phyloP scores from a whole-genome alignment of 208 protist genomes.

The Trypanosoma conorhini region DNA sequence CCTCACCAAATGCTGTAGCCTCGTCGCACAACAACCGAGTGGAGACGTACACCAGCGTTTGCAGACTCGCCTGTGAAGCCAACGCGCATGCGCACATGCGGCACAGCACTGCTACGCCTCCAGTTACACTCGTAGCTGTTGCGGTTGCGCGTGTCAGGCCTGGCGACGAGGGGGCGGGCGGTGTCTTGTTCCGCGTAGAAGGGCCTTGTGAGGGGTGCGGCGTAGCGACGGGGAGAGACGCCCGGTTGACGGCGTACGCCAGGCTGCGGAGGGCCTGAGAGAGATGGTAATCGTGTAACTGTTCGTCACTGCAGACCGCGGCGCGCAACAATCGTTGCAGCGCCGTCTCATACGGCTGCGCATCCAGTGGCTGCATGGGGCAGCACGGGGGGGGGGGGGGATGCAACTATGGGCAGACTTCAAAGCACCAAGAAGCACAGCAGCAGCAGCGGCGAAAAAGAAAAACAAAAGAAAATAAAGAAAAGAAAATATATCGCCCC shows the following conservation, averaged over 20 bases:
- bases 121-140: conserved; percentile 5
- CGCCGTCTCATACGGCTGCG: conserved; percentile 54
- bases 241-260: conserved; percentile 41
- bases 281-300: conserved; percentile 68
- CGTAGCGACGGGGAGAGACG: conserved; percentile 11
- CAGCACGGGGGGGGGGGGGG: neutral
- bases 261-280: conserved; percentile 71
- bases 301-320: conserved; percentile 53
- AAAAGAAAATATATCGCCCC: neutral
- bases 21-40: conserved; percentile 60
- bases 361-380: conserved; percentile 32
- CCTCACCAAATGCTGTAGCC: conserved; percentile 60
- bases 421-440: conserved; percentile 11
- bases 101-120: conserved; percentile 52
- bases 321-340: conserved; percentile 61
- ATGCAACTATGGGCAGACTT: neutral
- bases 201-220: neutral
- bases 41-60: conserved; percentile 54
- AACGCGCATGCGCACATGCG: conserved; percentile 37
- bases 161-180: neutral
- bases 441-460: conserved; percentile 4
- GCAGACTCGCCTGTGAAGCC: conserved; percentile 21
- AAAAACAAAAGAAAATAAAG: conserved; percentile 28
- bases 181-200: neutral
- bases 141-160: neutral